A percentile compares a stretch with the other conserved stretches of the same genome.
phyloP scores from a whole-genome alignment of 129 eudicot species.

The Centrapalus pauciflorus region DNA sequence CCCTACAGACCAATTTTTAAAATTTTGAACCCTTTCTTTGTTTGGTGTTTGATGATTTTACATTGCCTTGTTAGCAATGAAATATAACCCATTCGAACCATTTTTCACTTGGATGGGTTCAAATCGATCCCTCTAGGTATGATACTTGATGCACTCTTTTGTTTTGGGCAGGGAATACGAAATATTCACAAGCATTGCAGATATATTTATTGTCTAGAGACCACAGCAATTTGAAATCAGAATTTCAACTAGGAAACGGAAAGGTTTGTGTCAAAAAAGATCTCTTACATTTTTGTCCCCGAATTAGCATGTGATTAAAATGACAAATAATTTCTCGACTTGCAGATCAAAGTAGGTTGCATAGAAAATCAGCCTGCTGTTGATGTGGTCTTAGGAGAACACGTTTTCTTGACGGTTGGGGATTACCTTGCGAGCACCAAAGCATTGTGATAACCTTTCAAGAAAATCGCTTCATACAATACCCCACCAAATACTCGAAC shows the following conservation, averaged over 20 bases:
- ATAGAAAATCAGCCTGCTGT: constrained; percentile 52
- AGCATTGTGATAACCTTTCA: constrained; percentile 39
- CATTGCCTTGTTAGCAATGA: no score
- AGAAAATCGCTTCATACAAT: background rate
- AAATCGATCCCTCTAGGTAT: no score
- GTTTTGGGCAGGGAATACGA: constrained; percentile 44
- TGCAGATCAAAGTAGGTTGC: constrained; percentile 50
- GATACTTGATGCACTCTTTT: no score
- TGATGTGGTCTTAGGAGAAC: constrained; percentile 53
- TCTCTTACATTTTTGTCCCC: background rate
- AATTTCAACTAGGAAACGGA: constrained; percentile 59
- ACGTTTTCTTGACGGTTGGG: constrained; percentile 59
- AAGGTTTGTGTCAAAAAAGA: constrained; percentile 35
- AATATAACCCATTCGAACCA: no score
- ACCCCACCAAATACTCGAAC: no score
- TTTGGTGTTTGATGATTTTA: no score
- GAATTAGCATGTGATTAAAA: background rate
- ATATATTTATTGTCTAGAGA: constrained; percentile 62
- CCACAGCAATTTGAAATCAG: constrained; percentile 49
- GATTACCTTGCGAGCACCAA: constrained; percentile 41
- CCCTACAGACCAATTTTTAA: no score
- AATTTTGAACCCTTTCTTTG: no score
- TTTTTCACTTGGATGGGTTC: background rate
- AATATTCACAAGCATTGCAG: constrained; percentile 43
- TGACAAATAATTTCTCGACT: background rate